These are phyloP conservation scores for Candida pseudoviswanathii DNA, from an alignment of 1,139 yeast genomes.

Conservation along the genomic window DNA sequence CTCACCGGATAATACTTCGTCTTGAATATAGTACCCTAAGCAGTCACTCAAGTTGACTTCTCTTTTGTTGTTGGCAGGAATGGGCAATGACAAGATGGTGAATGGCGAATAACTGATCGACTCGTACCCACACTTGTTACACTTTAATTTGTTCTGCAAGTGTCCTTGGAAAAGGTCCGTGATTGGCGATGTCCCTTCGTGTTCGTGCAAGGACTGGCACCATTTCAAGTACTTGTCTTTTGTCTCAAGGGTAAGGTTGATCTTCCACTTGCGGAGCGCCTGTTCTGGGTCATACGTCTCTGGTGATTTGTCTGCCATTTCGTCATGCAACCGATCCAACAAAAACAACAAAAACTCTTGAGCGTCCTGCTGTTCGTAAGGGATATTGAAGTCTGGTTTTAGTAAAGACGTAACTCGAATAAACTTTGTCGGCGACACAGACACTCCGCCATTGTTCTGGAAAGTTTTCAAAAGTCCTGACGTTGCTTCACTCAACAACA, in stretches of 20 bases:
- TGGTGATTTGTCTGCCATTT: constrained; percentile 37
- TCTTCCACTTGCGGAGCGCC: constrained; percentile 36
- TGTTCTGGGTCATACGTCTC: constrained; percentile 22
- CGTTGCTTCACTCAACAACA: constrained; percentile 50
- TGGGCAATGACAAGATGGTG: constrained; percentile 67
- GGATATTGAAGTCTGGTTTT: constrained; percentile 68
- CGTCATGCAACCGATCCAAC: constrained; percentile 71
- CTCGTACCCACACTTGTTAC: constrained; percentile 64
- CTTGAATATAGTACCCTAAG: constrained; percentile 64
- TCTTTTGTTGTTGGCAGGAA: constrained; percentile 45
- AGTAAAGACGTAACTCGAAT: constrained; percentile 53
- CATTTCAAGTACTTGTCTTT: constrained; percentile 59
- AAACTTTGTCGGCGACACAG: constrained; percentile 67
- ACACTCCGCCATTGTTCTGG: constrained; percentile 56
- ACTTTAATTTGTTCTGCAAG: constrained; percentile 61
- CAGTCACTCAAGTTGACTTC: constrained; percentile 53
- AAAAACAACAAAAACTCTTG: constrained; percentile 71
- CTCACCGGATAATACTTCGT: constrained; percentile 69
- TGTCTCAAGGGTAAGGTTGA: constrained; percentile 32
- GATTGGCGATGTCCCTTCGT: constrained; percentile 67
- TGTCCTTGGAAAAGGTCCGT: constrained; percentile 69
- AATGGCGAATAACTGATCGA: constrained; percentile 62
- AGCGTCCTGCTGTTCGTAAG: constrained; percentile 77
- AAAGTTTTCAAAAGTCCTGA: constrained; percentile 47
- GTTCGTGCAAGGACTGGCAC: constrained; percentile 52